Evolutionary conservation across 2,329 filamentous ascomycete genomes (phyloP).

Genomic region (Colletotrichum euphorbiae): DNA sequence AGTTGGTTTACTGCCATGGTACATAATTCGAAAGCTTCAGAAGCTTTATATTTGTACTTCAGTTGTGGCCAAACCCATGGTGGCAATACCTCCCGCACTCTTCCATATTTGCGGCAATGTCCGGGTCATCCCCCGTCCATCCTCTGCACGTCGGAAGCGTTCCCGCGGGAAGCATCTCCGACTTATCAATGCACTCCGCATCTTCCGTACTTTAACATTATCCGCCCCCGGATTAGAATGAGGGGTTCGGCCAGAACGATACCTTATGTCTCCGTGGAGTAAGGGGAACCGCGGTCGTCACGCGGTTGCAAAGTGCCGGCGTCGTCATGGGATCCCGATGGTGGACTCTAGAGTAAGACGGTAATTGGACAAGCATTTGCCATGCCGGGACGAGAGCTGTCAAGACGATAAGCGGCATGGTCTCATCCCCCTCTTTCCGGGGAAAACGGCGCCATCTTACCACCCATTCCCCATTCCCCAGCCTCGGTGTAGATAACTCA

Average conservation of each 20-base stretch:
- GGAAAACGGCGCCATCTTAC: slow-evolving; percentile 19
- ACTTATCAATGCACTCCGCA: slow-evolving; percentile 30
- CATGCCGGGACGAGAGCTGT: slow-evolving; percentile 35
- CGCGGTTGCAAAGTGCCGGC: slow-evolving; percentile 26
- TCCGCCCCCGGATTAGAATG: background rate
- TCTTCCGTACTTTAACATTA: background rate
- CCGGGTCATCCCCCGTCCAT: background rate
- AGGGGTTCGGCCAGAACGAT: background rate
- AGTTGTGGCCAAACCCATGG: too few species aligned
- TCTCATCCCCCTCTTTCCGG: slow-evolving; percentile 15
- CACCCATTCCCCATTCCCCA: background rate
- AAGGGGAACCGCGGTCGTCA: background rate
- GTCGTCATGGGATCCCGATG: slow-evolving; percentile 21
- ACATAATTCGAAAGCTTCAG: too few species aligned
- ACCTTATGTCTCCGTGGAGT: slow-evolving; percentile 35
- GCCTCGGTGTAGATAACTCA: slow-evolving; percentile 20
- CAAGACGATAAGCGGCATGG: slow-evolving; percentile 36
- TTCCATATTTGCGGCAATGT: too few species aligned
- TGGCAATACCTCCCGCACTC: too few species aligned
- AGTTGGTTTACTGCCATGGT: too few species aligned
- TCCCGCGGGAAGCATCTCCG: slow-evolving; percentile 31
- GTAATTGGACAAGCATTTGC: slow-evolving; percentile 32
- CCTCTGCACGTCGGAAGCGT: slow-evolving; percentile 12
- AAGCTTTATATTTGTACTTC: too few species aligned
- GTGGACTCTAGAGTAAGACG: slow-evolving; percentile 15